Percentiles rank a stretch among this genome's conserved stretches.
phyloP scores from a whole-genome alignment of 768 basidiomycete species.

The Kwoniella mangroviensis region DNA sequence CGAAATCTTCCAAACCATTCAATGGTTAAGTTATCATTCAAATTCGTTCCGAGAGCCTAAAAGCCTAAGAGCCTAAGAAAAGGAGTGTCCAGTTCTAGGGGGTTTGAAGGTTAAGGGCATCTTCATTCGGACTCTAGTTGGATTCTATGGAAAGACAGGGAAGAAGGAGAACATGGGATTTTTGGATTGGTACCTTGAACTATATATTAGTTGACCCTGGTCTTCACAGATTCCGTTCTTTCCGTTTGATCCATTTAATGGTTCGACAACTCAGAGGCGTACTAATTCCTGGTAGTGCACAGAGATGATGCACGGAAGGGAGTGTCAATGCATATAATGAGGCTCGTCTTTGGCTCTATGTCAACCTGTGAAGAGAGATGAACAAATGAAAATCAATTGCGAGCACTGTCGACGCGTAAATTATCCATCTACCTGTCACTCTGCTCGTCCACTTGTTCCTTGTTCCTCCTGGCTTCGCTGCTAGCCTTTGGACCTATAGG shows the following conservation, averaged over 20 bases:
- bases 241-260: background rate
- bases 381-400: background rate
- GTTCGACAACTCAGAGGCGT: too few relatives aligned
- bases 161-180: too few relatives aligned
- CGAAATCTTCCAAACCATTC: background rate
- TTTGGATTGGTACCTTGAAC: background rate
- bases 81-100: background rate
- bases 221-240: background rate
- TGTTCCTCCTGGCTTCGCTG: background rate
- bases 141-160: too few relatives aligned
- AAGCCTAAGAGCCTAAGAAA: background rate
- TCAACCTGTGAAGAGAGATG: too few relatives aligned
- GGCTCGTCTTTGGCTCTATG: too few relatives aligned
- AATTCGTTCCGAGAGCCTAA: background rate
- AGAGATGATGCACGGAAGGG: too few relatives aligned
- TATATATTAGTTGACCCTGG: background rate
- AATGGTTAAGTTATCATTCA: background rate
- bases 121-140: too few relatives aligned
- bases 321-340: too few relatives aligned
- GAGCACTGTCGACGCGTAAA: slow-evolving; percentile 4
- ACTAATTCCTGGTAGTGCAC: too few relatives aligned
- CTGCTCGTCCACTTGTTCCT: slow-evolving; percentile 1
- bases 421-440: background rate
- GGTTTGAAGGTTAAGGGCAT: too few relatives aligned
- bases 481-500: background rate